These are phyloP conservation scores for Halophytophthora polymorphica DNA, from an alignment of 352 stramenopile species.

Conservation along the genomic window DNA sequence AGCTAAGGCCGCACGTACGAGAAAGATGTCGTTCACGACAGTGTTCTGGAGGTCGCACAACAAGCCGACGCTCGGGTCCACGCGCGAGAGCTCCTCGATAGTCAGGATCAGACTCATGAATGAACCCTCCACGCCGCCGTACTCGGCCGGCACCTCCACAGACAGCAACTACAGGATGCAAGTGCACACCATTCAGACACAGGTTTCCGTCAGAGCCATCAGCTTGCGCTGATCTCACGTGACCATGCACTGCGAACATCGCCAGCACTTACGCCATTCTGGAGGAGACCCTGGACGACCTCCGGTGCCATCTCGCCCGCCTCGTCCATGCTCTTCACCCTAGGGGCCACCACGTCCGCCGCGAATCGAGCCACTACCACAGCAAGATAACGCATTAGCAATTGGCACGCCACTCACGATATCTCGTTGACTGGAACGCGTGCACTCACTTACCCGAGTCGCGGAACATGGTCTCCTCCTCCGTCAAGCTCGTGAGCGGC, in stretches of 20 bases:
- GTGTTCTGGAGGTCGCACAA: slow-evolving; percentile 95
- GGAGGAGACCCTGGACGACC: slow-evolving; percentile 90
- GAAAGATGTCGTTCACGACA: slow-evolving; percentile 93
- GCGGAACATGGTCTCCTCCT: slow-evolving; percentile 82
- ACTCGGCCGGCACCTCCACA: slow-evolving; percentile 93
- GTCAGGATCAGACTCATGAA: slow-evolving; percentile 94
- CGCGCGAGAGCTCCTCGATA: slow-evolving; percentile 94
- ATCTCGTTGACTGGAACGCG: background rate
- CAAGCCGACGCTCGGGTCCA: slow-evolving; percentile 94
- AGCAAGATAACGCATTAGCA: background rate
- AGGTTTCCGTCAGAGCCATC: too few species aligned
- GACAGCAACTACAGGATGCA: slow-evolving; percentile 94
- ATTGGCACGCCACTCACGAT: slow-evolving; percentile 46
- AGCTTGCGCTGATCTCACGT: background rate
- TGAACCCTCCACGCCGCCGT: slow-evolving; percentile 88
- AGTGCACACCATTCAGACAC: slow-evolving; percentile 1
- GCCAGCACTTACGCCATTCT: slow-evolving; percentile 64
- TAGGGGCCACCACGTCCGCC: slow-evolving; percentile 72
- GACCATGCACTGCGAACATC: background rate
- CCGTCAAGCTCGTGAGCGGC: slow-evolving; percentile 66
- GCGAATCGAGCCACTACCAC: slow-evolving; percentile 82
- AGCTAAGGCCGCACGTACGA: slow-evolving; percentile 24
- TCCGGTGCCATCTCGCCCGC: slow-evolving; percentile 82
- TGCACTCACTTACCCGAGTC: slow-evolving; percentile 51
- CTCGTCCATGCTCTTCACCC: slow-evolving; percentile 92